Base-by-base conservation (phyloP, 768 basidiomycete genomes). In the Mycena epipterygia region DNA sequence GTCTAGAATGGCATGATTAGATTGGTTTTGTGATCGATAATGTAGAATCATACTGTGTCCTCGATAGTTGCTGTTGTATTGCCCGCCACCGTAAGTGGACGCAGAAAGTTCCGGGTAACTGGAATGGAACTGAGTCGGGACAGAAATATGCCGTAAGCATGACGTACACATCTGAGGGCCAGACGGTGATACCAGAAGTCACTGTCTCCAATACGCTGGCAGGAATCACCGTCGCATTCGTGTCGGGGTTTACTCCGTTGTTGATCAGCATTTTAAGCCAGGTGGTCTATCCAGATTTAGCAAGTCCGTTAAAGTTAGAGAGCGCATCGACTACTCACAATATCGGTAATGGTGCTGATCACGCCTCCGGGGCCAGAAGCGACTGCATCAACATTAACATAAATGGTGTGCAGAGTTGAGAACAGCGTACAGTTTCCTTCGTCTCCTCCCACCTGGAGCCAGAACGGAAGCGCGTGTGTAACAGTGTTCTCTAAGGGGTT, bases 21-120 rank as follows among this genome's bases (percentile, higher is more conserved):
- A 3, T 2, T 30, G 8, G 51, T 52, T 52, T 17, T n/a, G n/a
- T n/a, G 29, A 32, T 52, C 30, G 51, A 32, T 4, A 32, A 32
- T 30, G 6, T 13, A 44, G 29, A 53, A 30, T 52, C 29, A 55
- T 51, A 80, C 78, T 74, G 56, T 80, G 76, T 0, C 79, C 79
- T 16, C 79, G 67, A 55, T 80, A 82, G 13, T 70, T 75, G 23
- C 56, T 57, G 8, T 65, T 59, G 33, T 53, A 53, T 58, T 78
- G 79, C 4, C 76, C 81, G 7, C 78, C 79, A 8, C 81, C 81
- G 58, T 82, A 82, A 2, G 75, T 75, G 9, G 67, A 44, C 14
- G 73, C 70, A 9, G 74, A 76, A 19, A 79, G 44, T 52, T 80
- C 76, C 2, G 77, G 75, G 42, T 64, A 74, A 21, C 51, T 62